Percentiles rank a stretch among this genome's conserved stretches.
These are phyloP conservation scores for Aaosphaeria pasadenensis DNA, from an alignment of 2,329 filamentous ascomycete species.

Conservation along the genomic window DNA sequence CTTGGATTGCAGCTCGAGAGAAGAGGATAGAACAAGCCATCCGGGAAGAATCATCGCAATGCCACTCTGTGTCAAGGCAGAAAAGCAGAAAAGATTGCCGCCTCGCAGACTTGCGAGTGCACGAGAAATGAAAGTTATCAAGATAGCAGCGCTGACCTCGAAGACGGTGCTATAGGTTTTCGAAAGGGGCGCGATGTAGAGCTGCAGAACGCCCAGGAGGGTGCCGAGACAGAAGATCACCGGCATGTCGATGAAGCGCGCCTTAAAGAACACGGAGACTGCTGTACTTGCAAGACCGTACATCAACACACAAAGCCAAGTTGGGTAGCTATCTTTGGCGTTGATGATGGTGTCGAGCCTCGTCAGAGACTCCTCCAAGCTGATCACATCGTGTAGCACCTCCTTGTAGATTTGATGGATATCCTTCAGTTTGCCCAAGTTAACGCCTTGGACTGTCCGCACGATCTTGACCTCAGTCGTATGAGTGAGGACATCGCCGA, in stretches of 20 bases:
- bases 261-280: conserved; percentile 76
- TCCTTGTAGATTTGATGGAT: conserved; percentile 76
- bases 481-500: conserved; percentile 68
- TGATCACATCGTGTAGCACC: conserved; percentile 69
- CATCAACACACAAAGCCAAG: conserved; percentile 55
- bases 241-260: conserved; percentile 72
- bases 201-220: conserved; percentile 70
- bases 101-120: conserved; percentile 46
- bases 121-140: conserved; percentile 48
- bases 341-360: conserved; percentile 62
- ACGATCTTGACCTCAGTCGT: conserved; percentile 78
- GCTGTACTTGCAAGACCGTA: conserved; percentile 72
- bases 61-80: conserved; percentile 47
- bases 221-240: conserved; percentile 73
- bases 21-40: conserved; percentile 46
- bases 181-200: conserved; percentile 69
- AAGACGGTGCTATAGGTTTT: conserved; percentile 60
- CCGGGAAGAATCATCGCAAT: conserved; percentile 50
- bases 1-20: conserved; percentile 46
- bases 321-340: conserved; percentile 52
- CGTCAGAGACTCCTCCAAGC: conserved; percentile 65
- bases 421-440: conserved; percentile 70
- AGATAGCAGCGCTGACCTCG: conserved; percentile 45
- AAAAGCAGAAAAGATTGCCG: conserved; percentile 46
- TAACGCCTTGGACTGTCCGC: conserved; percentile 64